Percentiles rank a stretch among this genome's conserved stretches.
Evolutionary conservation across 352 stramenopile species (phyloP).

Genomic region (Phytophthora capsici): DNA sequence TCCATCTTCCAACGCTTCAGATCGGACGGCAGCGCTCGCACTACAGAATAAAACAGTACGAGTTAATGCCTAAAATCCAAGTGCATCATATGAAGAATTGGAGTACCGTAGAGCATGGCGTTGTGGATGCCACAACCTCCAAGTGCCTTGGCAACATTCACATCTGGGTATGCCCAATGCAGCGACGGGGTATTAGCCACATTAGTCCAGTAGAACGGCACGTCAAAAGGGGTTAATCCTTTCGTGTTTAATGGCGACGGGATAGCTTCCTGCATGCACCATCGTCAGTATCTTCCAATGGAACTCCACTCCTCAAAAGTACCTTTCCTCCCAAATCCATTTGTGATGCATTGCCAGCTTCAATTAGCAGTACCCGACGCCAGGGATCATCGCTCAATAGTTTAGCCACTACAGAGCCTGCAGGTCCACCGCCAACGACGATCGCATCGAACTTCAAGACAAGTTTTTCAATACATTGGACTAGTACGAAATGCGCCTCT

Average conservation of each 20-base stretch:
- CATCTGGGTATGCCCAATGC: slow-evolving; percentile 83
- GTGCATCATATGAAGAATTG: neutral
- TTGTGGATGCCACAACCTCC: slow-evolving; percentile 92
- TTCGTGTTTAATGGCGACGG: slow-evolving; percentile 44
- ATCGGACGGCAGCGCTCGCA: slow-evolving; percentile 76
- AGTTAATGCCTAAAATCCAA: too few relatives aligned
- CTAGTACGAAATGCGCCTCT: neutral
- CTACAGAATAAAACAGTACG: too few relatives aligned
- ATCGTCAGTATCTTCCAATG: neutral
- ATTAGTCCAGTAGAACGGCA: slow-evolving; percentile 87
- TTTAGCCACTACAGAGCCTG: slow-evolving; percentile 61
- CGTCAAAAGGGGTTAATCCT: slow-evolving; percentile 77
- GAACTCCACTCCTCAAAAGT: neutral
- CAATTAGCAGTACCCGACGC: slow-evolving; percentile 70
- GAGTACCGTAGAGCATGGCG: slow-evolving; percentile 89
- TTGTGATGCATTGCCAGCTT: slow-evolving; percentile 67
- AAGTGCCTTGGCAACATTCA: slow-evolving; percentile 85
- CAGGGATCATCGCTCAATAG: slow-evolving; percentile 59
- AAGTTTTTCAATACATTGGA: neutral
- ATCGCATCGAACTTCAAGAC: slow-evolving; percentile 62
- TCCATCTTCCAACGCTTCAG: slow-evolving; percentile 78
- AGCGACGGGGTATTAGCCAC: slow-evolving; percentile 71
- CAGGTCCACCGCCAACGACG: slow-evolving; percentile 64
- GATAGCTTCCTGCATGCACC: slow-evolving; percentile 42
- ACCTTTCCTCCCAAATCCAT: slow-evolving; percentile 61